Conservation (phyloP, 371 early-diverging fungal species). For the Mucor irregularis region DNA sequence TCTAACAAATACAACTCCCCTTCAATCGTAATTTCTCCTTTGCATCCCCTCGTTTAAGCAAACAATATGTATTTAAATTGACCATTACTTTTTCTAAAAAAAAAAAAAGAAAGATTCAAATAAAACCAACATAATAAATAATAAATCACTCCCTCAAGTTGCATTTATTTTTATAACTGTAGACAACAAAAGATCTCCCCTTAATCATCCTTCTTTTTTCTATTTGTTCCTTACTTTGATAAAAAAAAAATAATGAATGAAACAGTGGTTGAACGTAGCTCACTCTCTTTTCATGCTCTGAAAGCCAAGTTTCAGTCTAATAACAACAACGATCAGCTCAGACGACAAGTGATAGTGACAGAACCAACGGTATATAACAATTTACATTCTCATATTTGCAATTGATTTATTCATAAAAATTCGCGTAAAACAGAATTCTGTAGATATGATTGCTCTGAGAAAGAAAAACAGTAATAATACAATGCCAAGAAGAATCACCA, state of each 20-base stretch:
- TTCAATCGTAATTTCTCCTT: too few relatives aligned
- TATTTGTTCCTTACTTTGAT: background rate
- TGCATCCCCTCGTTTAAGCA: too few relatives aligned
- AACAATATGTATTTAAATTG: too few relatives aligned
- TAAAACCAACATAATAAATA: too few relatives aligned
- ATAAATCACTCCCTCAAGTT: too few relatives aligned
- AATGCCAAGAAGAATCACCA: constrained; percentile 7
- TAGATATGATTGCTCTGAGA: background rate
- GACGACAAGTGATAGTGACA: background rate
- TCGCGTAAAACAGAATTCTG: background rate
- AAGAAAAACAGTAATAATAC: background rate
- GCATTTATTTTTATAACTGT: background rate
- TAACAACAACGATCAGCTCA: too few relatives aligned
- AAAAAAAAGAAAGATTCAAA: too few relatives aligned
- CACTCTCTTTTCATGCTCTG: constrained; percentile 15
- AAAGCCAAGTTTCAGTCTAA: constrained; percentile 10
- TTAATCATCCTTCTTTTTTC: background rate
- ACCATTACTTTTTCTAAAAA: too few relatives aligned
- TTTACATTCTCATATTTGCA: background rate
- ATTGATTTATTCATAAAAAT: background rate
- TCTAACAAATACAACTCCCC: too few relatives aligned
- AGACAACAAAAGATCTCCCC: background rate
- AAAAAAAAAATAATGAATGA: background rate
- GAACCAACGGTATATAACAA: background rate
- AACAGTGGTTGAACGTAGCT: background rate